Base-by-base conservation (phyloP, 805 yeast species). In the Teunomyces aglyptinius region DNA sequence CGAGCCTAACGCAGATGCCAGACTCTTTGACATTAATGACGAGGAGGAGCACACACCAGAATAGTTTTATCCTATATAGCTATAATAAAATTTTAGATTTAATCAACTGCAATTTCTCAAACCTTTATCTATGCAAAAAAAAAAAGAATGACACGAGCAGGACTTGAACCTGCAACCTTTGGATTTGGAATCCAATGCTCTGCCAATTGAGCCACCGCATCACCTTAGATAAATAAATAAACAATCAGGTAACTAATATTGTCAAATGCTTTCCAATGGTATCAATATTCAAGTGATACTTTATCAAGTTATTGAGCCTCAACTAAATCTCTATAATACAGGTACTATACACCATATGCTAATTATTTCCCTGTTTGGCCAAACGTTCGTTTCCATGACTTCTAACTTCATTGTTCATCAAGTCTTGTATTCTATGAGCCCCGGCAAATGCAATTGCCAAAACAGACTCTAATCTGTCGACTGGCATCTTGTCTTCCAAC, bases 381-480 rank as follows among this genome's bases (percentile, higher is more conserved):
- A 79, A 64, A 51, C 86, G 71, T 47, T 75, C 73, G 50, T 78
- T 76, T 4, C 96, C 96, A 53, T 85, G 89, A 49, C 73, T 76
- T 57, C 96, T 80, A 4, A 94, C 86, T 60, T 86, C 89, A 40
- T 76, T 75, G 58, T 92, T 97, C 96, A 92, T 89, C 45, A 88
- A 67, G 34, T 87, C 89, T 61, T 90, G 81, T 10, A 92, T 71
- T 56, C 87, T 75, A 58, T 87, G 92, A 46, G 92, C 82, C 7
- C 98, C 99, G 15, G 91, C 86, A 40, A 91, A 81, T 2, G 94
- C 96, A 42, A 90, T 77, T 7, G 87, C 88, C 56, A 94, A 66
- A 5, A 89, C 81, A 19, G 81, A 73, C 57, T 88, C 95, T 48
- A 94, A 65, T 47, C 80, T 75, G 60, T 91, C 98, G 53, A 91